These are phyloP conservation scores for Moniliophthora roreri DNA, from an alignment of 1,284 basidiomycete species.

Conservation along the genomic window DNA sequence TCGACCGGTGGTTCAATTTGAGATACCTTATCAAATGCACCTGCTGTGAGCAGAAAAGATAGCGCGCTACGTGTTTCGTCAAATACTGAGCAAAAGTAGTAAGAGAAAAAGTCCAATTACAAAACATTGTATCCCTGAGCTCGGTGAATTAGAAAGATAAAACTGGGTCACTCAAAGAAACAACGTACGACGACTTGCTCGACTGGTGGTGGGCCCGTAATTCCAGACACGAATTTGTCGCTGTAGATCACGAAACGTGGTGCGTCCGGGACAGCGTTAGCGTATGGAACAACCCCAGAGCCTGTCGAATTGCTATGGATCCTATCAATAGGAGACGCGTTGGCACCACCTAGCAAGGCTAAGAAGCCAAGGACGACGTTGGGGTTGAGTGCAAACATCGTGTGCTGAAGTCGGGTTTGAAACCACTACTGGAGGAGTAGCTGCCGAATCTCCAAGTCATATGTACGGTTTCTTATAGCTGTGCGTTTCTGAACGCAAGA, in stretches of 20 bases:
- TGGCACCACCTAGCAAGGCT: background rate
- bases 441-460: too few relatives aligned
- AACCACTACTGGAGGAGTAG: background rate
- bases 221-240: conserved; percentile 41
- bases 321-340: background rate
- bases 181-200: conserved; percentile 37
- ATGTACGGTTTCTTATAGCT: too few relatives aligned
- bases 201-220: conserved; percentile 41
- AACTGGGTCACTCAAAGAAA: background rate
- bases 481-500: too few relatives aligned
- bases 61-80: conserved; percentile 34
- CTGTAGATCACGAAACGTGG: conserved; percentile 53
- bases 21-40: conserved; percentile 49
- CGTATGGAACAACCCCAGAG: background rate
- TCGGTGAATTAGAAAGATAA: background rate
- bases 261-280: conserved; percentile 20
- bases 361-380: background rate
- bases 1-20: background rate
- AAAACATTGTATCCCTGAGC: conserved; percentile 43
- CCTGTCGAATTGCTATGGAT: background rate
- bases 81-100: background rate
- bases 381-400: background rate
- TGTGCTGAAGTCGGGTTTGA: background rate
- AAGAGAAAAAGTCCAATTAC: conserved; percentile 18
- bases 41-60: conserved; percentile 48